Base-by-base conservation (phyloP, 495 filamentous ascomycete genomes). In the Tuber melanosporum region DNA sequence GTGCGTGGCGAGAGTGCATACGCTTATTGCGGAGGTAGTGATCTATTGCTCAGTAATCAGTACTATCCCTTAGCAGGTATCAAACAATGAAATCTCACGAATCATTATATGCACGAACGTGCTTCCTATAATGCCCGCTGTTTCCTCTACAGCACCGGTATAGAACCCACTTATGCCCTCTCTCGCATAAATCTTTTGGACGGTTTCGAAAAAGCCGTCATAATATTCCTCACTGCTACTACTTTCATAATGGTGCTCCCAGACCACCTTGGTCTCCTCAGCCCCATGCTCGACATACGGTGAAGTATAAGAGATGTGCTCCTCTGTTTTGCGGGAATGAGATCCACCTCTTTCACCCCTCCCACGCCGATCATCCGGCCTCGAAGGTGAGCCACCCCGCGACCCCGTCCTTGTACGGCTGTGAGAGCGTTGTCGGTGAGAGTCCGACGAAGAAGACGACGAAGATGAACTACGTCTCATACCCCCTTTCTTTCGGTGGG, bases 31-130 rank as follows among this genome's bases (percentile, higher is more conserved):
- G 90, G 71, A 93, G 83, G 71, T 88, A 89, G 73, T 88, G 93
- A 84, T 97, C 97, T 80, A 91, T 92, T 39, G 93, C 86, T 85
- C 93, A 97, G 85, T 94, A 96, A 69, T 95, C 87, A 84, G 94
- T 94, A 45, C 89, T 90, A 85, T 95, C 93, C 17, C 57, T 17
- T 19, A 19, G 57, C 57, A 66, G 36, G 45, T 7, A 71, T 26
- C 32, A 49, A 70, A 17, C 49, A 22, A 44, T 57, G 45, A 70
- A 45, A 43, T 49, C 79, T 75, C 75, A 83, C 82, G 83, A 76
- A 77, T 77, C 66, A 78, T 75, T 74, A 83, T 82, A 76, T 83
- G 83, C 82, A 82, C 78, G 72, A 83, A 82, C 45, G 80, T 78
- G 22, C 74, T 78, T 10, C 74, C 77, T 9, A 93, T 88, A 70